phyloP scores from a whole-genome alignment of 345 rosid genomes.

The Populus ilicifolia region DNA sequence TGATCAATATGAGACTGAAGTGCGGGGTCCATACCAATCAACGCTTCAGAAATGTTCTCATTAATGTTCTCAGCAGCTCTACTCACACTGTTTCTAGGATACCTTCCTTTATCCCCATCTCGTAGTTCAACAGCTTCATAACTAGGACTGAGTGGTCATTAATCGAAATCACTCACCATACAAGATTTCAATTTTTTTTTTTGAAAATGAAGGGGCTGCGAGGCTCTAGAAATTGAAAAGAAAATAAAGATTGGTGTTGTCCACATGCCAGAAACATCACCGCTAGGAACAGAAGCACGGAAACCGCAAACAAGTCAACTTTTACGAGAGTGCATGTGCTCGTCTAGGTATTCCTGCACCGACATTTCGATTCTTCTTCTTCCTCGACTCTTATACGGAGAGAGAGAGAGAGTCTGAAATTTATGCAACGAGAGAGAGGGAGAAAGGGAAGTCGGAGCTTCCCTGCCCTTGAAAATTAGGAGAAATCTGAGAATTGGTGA shows the following conservation, averaged over 20 bases:
- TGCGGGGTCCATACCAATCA: slow-evolving; percentile 95
- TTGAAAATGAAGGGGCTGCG: neutral
- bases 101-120: slow-evolving; percentile 87
- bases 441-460: neutral
- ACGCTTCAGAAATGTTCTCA: slow-evolving; percentile 75
- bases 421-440: neutral
- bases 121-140: slow-evolving; percentile 93
- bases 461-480: neutral
- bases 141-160: slow-evolving; percentile 29
- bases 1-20: slow-evolving; percentile 89
- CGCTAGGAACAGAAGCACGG: slow-evolving; percentile 84
- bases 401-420: no score
- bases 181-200: neutral
- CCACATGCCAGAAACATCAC: slow-evolving; percentile 82
- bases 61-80: slow-evolving; percentile 92
- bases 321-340: slow-evolving; percentile 85
- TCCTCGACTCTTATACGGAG: neutral
- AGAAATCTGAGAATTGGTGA: neutral
- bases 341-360: slow-evolving; percentile 89
- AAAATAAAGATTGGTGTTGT: neutral
- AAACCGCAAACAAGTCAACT: slow-evolving; percentile 78
- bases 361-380: slow-evolving; percentile 47
- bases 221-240: neutral
- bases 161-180: neutral
- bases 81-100: slow-evolving; percentile 84